These are phyloP conservation scores for Fomitopsis pulvina DNA, from an alignment of 768 basidiomycete species.

Conservation along the genomic window DNA sequence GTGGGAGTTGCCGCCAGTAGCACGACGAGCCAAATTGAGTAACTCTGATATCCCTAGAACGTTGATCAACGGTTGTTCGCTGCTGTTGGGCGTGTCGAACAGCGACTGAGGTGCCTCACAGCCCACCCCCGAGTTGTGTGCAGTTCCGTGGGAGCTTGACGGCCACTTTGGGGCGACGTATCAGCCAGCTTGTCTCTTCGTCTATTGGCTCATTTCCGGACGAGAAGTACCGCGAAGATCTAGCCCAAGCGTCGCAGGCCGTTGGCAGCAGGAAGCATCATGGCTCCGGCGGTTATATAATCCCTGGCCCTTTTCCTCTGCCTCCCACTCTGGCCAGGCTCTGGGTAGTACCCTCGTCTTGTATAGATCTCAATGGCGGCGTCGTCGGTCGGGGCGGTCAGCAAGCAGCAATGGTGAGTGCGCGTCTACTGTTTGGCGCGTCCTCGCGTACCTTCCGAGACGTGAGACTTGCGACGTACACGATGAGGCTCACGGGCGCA, in stretches of 20 bases:
- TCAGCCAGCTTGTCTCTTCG: background rate
- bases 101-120: background rate
- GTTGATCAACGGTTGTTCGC: background rate
- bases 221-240: slow-evolving; percentile 20
- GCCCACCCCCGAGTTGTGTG: background rate
- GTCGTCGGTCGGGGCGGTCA: slow-evolving; percentile 46
- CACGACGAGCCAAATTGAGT: background rate
- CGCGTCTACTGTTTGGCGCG: background rate
- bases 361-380: slow-evolving; percentile 13
- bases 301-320: slow-evolving; percentile 16
- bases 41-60: background rate
- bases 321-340: slow-evolving; percentile 12
- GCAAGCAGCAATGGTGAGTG: slow-evolving; percentile 60
- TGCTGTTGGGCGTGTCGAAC: background rate
- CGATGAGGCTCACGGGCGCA: background rate
- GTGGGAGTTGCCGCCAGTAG: background rate
- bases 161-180: background rate
- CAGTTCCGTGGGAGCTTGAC: background rate
- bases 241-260: slow-evolving; percentile 19
- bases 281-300: slow-evolving; percentile 26
- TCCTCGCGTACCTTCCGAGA: background rate
- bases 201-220: slow-evolving; percentile 9
- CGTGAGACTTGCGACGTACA: background rate
- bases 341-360: slow-evolving; percentile 9
- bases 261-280: slow-evolving; percentile 22